A percentile compares a stretch with the other conserved stretches of the same genome.
phyloP scores from a whole-genome alignment of 176 grass and related monocot genomes.

The Melocanna baccifera region DNA sequence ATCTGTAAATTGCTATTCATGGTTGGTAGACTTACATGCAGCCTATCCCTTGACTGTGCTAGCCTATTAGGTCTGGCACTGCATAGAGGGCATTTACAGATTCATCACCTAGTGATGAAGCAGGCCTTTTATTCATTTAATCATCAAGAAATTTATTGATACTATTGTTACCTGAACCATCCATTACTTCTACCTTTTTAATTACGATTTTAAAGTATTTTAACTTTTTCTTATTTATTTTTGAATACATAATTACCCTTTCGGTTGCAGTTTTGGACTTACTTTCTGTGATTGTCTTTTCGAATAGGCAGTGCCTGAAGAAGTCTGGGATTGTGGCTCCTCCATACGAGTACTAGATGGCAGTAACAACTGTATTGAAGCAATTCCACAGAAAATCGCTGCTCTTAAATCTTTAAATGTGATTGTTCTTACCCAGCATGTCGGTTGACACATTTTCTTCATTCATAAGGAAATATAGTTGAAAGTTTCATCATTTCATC shows the following conservation, averaged over 20 bases:
- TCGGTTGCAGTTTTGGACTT: not conserved
- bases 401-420: slow-evolving; percentile 72
- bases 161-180: not conserved
- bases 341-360: slow-evolving; percentile 70
- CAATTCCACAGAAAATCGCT: slow-evolving; percentile 62
- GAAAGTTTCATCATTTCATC: slow-evolving; percentile 32
- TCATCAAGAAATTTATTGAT: not conserved
- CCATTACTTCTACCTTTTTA: not conserved
- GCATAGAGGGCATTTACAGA: not conserved
- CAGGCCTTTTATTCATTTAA: not conserved
- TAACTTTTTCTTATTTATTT: not conserved
- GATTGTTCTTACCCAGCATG: slow-evolving; percentile 21
- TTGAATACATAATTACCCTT: not conserved
- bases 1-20: not conserved
- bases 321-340: slow-evolving; percentile 80
- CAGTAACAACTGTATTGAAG: slow-evolving; percentile 66
- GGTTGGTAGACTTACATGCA: not conserved
- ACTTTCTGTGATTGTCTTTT: not conserved
- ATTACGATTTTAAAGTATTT: not conserved
- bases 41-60: not conserved
- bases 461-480: slow-evolving; percentile 21
- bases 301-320: slow-evolving; percentile 74
- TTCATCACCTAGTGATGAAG: slow-evolving; percentile 13
- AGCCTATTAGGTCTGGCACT: not conserved
- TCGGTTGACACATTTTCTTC: slow-evolving; percentile 16